Percentiles rank a stretch among this genome's conserved stretches.
These are phyloP conservation scores for Hypoxylon trugodes DNA, from an alignment of 495 filamentous ascomycete genomes.

Conservation along the genomic window DNA sequence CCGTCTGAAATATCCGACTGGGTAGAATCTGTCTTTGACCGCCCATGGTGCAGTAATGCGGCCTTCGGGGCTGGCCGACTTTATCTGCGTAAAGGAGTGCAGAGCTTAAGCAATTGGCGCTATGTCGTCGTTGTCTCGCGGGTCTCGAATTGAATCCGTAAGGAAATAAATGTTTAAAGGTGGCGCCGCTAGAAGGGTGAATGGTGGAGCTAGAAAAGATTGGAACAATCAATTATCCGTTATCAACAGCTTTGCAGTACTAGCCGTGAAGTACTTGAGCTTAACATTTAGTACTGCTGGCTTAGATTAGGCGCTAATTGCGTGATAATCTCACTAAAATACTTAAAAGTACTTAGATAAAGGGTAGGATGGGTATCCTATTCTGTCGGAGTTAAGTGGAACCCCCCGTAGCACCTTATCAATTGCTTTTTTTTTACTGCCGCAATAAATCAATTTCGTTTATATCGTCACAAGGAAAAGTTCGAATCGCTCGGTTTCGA, in stretches of 20 bases:
- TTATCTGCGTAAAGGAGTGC: not conserved
- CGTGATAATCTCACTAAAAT: too few species aligned
- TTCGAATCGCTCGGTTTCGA: constrained; percentile 7
- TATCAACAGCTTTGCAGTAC: not conserved
- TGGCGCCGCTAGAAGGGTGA: too few species aligned
- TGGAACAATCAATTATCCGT: constrained; percentile 33
- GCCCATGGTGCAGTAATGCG: constrained; percentile 34
- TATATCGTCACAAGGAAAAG: constrained; percentile 18
- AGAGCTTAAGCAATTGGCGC: constrained; percentile 9
- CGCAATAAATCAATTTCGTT: constrained; percentile 20
- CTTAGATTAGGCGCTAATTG: too few species aligned
- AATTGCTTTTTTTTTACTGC: constrained; percentile 18
- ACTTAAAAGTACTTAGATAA: too few species aligned
- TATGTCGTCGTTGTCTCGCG: not conserved
- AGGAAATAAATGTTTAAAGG: constrained; percentile 4
- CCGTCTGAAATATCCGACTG: constrained; percentile 38
- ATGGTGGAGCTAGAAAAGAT: not conserved
- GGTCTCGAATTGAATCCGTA: not conserved
- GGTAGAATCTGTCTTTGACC: constrained; percentile 41
- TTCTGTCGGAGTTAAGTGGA: not conserved
- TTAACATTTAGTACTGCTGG: constrained; percentile 3
- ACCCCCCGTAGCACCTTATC: constrained; percentile 12
- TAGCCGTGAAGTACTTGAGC: not conserved
- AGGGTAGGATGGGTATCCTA: not conserved
- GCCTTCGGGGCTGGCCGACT: not conserved